A percentile compares a stretch with the other conserved stretches of the same genome.
Conservation (phyloP, 352 stramenopile genomes). For the Globisporangium canariense region DNA sequence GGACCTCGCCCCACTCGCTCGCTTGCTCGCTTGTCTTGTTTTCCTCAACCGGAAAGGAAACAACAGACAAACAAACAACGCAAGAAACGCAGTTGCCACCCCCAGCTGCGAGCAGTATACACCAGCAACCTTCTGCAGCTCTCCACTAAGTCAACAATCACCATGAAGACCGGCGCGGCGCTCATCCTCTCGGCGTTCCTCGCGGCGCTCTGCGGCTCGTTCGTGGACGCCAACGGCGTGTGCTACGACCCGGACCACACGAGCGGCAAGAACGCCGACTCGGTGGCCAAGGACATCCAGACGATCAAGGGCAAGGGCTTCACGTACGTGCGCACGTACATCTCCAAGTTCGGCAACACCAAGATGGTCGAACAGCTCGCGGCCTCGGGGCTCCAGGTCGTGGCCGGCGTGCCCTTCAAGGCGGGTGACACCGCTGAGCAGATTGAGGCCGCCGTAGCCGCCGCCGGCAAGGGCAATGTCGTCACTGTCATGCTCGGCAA, state of each 20-base stretch:
- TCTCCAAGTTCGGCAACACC: constrained; percentile 47
- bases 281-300: constrained; percentile 41
- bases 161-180: constrained; percentile 15
- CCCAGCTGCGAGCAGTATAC: background rate
- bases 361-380: constrained; percentile 53
- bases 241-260: constrained; percentile 67
- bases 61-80: background rate
- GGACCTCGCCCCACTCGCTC: constrained; percentile 8
- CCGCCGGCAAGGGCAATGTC: constrained; percentile 41
- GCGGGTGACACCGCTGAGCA: constrained; percentile 44
- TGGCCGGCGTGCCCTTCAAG: constrained; percentile 50
- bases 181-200: constrained; percentile 15
- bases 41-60: constrained; percentile 14
- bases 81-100: background rate
- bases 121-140: background rate
- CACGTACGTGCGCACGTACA: constrained; percentile 66
- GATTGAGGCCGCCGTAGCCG: constrained; percentile 33
- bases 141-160: background rate
- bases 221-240: constrained; percentile 56
- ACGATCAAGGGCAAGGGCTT: constrained; percentile 52
- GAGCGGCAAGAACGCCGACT: constrained; percentile 29
- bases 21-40: constrained; percentile 5
- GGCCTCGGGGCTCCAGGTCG: constrained; percentile 37
- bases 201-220: constrained; percentile 28
- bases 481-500: constrained; percentile 66